A percentile compares a stretch with the other conserved stretches of the same genome.
These are phyloP conservation scores for Eimeria zaria DNA, from an alignment of 169 alveolate species.

Conservation along the genomic window DNA sequence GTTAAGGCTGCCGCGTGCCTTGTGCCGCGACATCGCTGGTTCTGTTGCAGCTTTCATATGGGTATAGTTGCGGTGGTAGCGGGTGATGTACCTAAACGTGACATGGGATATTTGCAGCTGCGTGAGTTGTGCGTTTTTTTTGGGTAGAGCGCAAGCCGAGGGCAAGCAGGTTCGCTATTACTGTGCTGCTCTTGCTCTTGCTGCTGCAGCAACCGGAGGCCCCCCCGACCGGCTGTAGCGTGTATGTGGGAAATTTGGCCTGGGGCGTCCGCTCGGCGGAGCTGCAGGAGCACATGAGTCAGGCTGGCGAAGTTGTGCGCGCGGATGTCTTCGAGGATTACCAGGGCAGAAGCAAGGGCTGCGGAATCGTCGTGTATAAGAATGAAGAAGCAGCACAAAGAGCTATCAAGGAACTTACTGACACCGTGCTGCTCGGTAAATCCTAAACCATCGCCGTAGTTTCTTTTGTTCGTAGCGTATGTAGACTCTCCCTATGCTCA, in stretches of 20 bases:
- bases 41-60: neutral
- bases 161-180: neutral
- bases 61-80: neutral
- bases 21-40: neutral
- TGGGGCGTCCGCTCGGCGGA: constrained; percentile 96
- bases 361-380: constrained; percentile 86
- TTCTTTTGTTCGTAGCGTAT: neutral
- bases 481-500: neutral
- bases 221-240: constrained; percentile 92
- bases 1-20: neutral
- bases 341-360: constrained; percentile 92
- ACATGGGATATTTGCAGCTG: neutral
- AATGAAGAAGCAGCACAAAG: constrained; percentile 83
- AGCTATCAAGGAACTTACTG: constrained; percentile 87
- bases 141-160: neutral
- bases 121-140: neutral
- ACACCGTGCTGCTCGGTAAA: constrained; percentile 81
- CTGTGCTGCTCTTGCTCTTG: neutral
- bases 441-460: neutral
- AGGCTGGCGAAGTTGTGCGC: constrained; percentile 95
- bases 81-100: neutral
- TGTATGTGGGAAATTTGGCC: constrained; percentile 95
- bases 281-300: constrained; percentile 95
- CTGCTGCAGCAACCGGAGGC: constrained; percentile 68
- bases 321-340: constrained; percentile 95